Conservation (phyloP, 1,284 basidiomycete genomes). For the Ceratobasidium sp. region DNA sequence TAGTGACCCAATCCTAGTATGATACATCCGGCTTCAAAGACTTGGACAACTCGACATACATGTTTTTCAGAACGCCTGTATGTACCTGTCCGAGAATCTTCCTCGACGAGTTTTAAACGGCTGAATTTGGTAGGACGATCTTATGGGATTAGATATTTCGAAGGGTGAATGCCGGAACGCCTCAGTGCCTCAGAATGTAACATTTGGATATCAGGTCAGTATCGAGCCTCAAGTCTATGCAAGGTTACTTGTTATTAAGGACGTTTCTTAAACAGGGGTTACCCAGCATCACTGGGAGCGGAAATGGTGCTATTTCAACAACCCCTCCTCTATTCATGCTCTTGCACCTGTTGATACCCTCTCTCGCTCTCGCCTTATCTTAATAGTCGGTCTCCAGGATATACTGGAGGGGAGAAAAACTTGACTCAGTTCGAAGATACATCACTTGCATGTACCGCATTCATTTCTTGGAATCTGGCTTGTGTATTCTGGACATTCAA, state of each 20-base stretch:
- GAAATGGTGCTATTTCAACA: not conserved
- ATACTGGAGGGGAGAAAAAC: no score
- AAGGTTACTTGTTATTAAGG: not conserved
- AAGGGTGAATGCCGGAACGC: conserved; percentile 43
- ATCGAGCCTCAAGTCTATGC: not conserved
- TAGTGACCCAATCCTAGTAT: conserved; percentile 10
- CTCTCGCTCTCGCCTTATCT: not conserved
- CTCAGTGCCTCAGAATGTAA: conserved; percentile 43
- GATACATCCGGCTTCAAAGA: conserved; percentile 42
- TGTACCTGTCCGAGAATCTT: not conserved
- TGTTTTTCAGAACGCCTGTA: conserved; percentile 44
- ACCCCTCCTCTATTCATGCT: conserved; percentile 2
- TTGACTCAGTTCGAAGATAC: no score
- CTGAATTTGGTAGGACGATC: conserved; percentile 39
- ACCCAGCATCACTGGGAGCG: not conserved
- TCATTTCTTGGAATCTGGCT: no score
- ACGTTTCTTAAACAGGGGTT: conserved; percentile 2
- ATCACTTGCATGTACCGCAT: no score
- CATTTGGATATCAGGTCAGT: conserved; percentile 42
- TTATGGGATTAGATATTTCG: conserved; percentile 39
- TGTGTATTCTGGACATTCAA: no score
- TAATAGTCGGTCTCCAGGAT: not conserved
- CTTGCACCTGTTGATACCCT: conserved; percentile 25
- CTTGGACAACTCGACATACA: conserved; percentile 41
- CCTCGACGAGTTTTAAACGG: not conserved